phyloP scores from a whole-genome alignment of 257 asterid genomes.

The Rhazya stricta region DNA sequence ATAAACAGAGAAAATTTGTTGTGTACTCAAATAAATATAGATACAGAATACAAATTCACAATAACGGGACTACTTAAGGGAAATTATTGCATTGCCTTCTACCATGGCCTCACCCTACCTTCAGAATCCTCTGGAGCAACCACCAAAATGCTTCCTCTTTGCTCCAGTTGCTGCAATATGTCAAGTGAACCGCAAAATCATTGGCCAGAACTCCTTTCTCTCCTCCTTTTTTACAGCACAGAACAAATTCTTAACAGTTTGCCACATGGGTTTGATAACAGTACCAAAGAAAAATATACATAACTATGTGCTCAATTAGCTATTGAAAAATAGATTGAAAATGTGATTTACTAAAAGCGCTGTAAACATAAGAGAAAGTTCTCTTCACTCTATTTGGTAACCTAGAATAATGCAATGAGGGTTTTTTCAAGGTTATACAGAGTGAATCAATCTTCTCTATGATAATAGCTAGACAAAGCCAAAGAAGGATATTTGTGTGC shows the following conservation, averaged over 20 bases:
- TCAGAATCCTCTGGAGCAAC: neutral
- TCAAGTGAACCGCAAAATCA: neutral
- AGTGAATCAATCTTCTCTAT: neutral
- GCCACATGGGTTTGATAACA: neutral
- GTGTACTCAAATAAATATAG: neutral
- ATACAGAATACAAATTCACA: neutral
- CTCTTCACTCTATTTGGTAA: neutral
- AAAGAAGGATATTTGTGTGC: neutral
- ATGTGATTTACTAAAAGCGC: no score
- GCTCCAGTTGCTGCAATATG: neutral
- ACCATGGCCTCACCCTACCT: neutral
- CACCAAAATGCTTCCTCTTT: neutral
- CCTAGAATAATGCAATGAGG: neutral
- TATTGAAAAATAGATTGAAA: neutral
- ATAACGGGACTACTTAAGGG: neutral
- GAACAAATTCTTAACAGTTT: neutral
- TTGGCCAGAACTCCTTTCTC: neutral
- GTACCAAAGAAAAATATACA: neutral
- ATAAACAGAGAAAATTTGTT: neutral
- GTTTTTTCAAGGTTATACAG: neutral
- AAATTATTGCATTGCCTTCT: neutral
- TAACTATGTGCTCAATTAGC: neutral
- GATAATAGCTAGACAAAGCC: neutral
- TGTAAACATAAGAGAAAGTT: neutral
- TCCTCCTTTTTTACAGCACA: neutral